Percentiles rank a stretch among this genome's conserved stretches.
phyloP scores from a whole-genome alignment of 1,139 yeast species.

The Maudiozyma humilis region DNA sequence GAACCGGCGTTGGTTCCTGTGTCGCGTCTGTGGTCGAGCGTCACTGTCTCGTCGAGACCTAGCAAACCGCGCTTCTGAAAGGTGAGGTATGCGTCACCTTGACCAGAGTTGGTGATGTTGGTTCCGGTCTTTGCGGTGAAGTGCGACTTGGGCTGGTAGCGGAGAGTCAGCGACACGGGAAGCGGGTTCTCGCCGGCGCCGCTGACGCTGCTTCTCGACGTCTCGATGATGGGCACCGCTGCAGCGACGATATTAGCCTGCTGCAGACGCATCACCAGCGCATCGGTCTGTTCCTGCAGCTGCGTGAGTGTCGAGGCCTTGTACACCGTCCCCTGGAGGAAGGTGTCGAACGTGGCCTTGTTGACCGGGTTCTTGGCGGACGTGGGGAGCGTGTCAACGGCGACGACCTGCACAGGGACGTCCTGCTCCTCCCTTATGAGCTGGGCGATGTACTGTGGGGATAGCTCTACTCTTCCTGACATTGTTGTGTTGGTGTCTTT shows the following conservation, averaged over 20 bases:
- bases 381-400: slow-evolving; percentile 15
- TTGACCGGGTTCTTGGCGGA: slow-evolving; percentile 16
- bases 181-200: slow-evolving; percentile 13
- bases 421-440: slow-evolving; percentile 10
- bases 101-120: slow-evolving; percentile 77
- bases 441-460: slow-evolving; percentile 9
- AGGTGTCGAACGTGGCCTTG: slow-evolving; percentile 18
- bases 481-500: not conserved
- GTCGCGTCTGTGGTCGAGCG: slow-evolving; percentile 72
- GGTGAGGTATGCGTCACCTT: slow-evolving; percentile 84
- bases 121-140: slow-evolving; percentile 87
- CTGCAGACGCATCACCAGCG: slow-evolving; percentile 22
- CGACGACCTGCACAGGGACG: slow-evolving; percentile 19
- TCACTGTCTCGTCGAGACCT: slow-evolving; percentile 80
- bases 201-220: not conserved
- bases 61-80: slow-evolving; percentile 68
- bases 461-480: not conserved
- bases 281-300: slow-evolving; percentile 22
- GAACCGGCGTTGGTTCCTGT: slow-evolving; percentile 58
- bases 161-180: slow-evolving; percentile 9
- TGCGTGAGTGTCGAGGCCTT: slow-evolving; percentile 24
- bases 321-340: slow-evolving; percentile 26
- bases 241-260: slow-evolving; percentile 12
- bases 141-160: slow-evolving; percentile 23
- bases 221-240: slow-evolving; percentile 10